Conservation (phyloP, 2,329 filamentous ascomycete genomes). For the Fusarium albosuccineum region DNA sequence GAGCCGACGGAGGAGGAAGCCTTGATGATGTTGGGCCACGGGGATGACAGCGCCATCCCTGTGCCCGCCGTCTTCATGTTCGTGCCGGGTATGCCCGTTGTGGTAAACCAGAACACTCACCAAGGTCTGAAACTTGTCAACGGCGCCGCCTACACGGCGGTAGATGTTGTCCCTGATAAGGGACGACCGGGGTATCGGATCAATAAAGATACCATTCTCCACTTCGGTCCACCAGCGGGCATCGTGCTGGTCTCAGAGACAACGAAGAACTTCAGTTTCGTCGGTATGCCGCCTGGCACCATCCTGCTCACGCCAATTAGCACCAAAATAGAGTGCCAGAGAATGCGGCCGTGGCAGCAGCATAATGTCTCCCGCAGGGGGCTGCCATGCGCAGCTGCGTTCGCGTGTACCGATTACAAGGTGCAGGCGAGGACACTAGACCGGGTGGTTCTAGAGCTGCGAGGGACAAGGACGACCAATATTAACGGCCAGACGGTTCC, state of each 20-base stretch:
- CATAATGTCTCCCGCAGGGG: neutral
- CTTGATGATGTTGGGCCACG: neutral
- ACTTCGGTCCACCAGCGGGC: conserved; percentile 13
- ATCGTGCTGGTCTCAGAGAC: neutral
- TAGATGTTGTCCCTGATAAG: neutral
- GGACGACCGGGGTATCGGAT: neutral
- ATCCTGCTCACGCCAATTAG: conserved; percentile 9
- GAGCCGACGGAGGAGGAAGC: conserved; percentile 11
- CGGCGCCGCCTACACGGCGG: conserved; percentile 1
- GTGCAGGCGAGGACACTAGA: neutral
- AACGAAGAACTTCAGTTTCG: conserved; percentile 5
- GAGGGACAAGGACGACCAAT: neutral
- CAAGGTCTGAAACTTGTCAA: conserved; percentile 14
- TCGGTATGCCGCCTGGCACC: conserved; percentile 7
- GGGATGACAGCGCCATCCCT: too few species aligned
- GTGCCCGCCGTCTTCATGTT: neutral
- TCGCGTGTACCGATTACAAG: conserved; percentile 15
- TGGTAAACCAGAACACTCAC: conserved; percentile 11
- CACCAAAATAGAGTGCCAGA: conserved; percentile 4
- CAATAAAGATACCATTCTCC: neutral
- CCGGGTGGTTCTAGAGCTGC: neutral
- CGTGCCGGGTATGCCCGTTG: conserved; percentile 8
- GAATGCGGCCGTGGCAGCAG: conserved; percentile 9
- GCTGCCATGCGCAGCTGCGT: neutral
- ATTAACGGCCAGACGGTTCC: neutral